These are phyloP conservation scores for Colletotrichum simmondsii DNA, from an alignment of 2,329 filamentous ascomycete species.

Conservation along the genomic window DNA sequence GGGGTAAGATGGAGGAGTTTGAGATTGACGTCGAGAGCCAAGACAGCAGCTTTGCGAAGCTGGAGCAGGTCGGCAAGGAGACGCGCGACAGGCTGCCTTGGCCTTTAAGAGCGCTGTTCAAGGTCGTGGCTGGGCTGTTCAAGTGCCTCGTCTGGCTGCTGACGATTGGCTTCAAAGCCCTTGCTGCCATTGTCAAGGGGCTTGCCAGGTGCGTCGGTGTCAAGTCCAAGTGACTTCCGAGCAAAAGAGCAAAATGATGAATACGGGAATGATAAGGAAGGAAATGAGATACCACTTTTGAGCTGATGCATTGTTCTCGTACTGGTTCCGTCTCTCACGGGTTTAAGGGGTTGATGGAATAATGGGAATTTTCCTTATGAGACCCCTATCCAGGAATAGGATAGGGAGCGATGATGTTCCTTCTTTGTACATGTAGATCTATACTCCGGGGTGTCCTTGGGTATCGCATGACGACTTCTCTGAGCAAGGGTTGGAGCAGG, in stretches of 20 bases:
- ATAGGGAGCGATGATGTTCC: constrained; percentile 22
- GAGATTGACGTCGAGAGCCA: constrained; percentile 74
- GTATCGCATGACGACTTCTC: constrained; percentile 37
- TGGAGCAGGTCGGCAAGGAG: constrained; percentile 47
- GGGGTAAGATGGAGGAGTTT: constrained; percentile 63
- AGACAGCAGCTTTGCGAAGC: constrained; percentile 56
- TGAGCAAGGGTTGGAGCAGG: constrained; percentile 22
- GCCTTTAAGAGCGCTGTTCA: constrained; percentile 58
- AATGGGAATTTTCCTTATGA: constrained; percentile 21
- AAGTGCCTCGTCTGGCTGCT: constrained; percentile 69
- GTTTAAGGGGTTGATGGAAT: constrained; percentile 7
- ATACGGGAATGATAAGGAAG: not conserved
- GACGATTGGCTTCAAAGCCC: constrained; percentile 64
- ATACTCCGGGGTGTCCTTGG: constrained; percentile 31
- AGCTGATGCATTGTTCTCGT: constrained; percentile 10
- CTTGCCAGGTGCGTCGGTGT: constrained; percentile 61
- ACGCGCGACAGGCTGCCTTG: constrained; percentile 62
- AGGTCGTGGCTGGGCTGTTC: constrained; percentile 63
- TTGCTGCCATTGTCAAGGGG: constrained; percentile 60
- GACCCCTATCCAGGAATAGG: constrained; percentile 6
- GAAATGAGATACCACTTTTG: constrained; percentile 32
- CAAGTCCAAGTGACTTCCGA: constrained; percentile 17
- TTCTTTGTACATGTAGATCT: constrained; percentile 34
- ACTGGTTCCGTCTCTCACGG: not conserved
- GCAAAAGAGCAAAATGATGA: not conserved